These are phyloP conservation scores for Fragaria iinumae DNA, from an alignment of 306 rosid genomes.

Conservation along the genomic window DNA sequence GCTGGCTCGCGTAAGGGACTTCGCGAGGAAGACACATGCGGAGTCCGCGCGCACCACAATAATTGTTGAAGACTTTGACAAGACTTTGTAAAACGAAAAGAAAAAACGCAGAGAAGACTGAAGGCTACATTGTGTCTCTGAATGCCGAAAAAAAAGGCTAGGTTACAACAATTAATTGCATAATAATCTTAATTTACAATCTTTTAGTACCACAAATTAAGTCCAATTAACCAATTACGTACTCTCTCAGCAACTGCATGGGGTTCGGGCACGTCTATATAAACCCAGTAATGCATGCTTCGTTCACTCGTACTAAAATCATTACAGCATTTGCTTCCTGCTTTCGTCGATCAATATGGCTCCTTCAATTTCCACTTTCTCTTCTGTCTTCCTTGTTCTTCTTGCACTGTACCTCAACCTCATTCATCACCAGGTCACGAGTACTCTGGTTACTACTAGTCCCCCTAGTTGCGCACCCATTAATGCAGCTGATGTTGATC, in stretches of 20 bases:
- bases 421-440: not conserved
- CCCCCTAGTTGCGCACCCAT: conserved; percentile 1
- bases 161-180: too few species aligned
- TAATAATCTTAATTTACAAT: not conserved
- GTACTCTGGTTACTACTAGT: not conserved
- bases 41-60: too few species aligned
- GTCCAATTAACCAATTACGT: not conserved
- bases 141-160: too few species aligned
- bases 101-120: too few species aligned
- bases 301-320: not conserved
- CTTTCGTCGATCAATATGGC: not conserved
- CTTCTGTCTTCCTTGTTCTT: not conserved
- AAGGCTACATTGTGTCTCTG: too few species aligned
- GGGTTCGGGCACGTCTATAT: not conserved
- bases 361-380: not conserved
- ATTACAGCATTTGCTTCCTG: not conserved
- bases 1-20: too few species aligned
- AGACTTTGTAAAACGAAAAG: too few species aligned
- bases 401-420: not conserved
- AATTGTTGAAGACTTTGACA: too few species aligned
- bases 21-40: too few species aligned
- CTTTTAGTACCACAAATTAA: not conserved
- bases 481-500: conserved; percentile 16
- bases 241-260: not conserved
- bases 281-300: not conserved